Base-by-base conservation (phyloP, 352 stramenopile genomes). In the Phytopythium chamaehyphon region DNA sequence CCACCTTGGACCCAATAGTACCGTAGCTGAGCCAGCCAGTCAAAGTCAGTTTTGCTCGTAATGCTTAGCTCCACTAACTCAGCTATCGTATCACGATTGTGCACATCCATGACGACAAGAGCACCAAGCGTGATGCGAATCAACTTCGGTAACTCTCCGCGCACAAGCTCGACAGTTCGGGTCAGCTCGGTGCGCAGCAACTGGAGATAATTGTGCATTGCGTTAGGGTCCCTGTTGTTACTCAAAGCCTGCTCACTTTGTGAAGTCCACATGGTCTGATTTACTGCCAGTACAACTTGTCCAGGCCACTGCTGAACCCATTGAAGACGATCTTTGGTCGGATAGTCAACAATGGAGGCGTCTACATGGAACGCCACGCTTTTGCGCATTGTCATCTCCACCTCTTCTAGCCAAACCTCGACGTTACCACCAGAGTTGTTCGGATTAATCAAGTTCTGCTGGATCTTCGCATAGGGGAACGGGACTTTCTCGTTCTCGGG, bases 81-180 rank as follows among this genome's bases (percentile, higher is more conserved):
- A 6, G 87, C 84, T 46, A 98, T 96, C 48, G 88, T 96, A 57
- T 98, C 90, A 12, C 92, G 83, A 39, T 97, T 97, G 76, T 98
- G 93, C 7, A 98, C 93, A 56, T 98, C 93, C 83, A 98, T 96
- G 10, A 98, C 92, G 1, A 98, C 88, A 21, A 98, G 71, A 4
- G 93, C 87, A 22, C 88, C 87, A 5, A 98, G 66, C 1, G 92
- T 93, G 45, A 93, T 96, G 1, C 92, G 76, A 55, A 97, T 90
- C 15, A 94, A 58, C 55, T 98, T 98, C n/a, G 87, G 76, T 7
- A 98, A 73, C 58, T 98, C 86, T 19, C 86, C 89, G 11, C 93
- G 86, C 18, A 98, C 93, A 19, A 97, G 72, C 49, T 97, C 78
- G 7, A 98, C 93, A 1, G 89, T 98, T 37, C 81, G 73, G 16